phyloP scores from a whole-genome alignment of 331 rosid species.

The Arachis monticola region DNA sequence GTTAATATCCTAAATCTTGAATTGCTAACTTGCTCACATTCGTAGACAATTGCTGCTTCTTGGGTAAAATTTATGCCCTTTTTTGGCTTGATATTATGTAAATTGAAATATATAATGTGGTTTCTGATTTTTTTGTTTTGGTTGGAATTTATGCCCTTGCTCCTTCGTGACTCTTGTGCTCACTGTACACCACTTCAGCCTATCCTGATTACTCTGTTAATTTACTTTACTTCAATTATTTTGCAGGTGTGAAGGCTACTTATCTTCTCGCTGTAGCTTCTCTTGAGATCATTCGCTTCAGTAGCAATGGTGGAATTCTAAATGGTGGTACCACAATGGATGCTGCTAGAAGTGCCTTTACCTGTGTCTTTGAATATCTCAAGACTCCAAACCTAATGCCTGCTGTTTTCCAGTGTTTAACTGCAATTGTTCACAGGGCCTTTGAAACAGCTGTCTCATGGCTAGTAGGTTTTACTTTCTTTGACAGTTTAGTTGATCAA shows the following conservation, averaged over 20 bases:
- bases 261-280: constrained; percentile 99
- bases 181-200: constrained; percentile 1
- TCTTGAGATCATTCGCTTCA: constrained; percentile 93
- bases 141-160: constrained; percentile 16
- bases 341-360: constrained; percentile 88
- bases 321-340: constrained; percentile 72
- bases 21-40: background rate
- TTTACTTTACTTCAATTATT: constrained; percentile 29
- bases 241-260: constrained; percentile 94
- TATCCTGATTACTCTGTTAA: constrained; percentile 18
- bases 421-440: constrained; percentile 90
- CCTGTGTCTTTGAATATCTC: constrained; percentile 94
- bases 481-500: constrained; percentile 20
- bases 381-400: constrained; percentile 96
- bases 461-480: constrained; percentile 73
- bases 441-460: constrained; percentile 86
- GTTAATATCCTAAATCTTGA: constrained; percentile 20
- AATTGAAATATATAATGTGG: constrained; percentile 12
- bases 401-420: constrained; percentile 92
- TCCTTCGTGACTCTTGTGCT: constrained; percentile 23
- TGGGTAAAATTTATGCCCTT: background rate
- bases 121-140: constrained; percentile 28
- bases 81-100: background rate
- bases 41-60: constrained; percentile 28
- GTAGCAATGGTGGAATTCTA: constrained; percentile 95